phyloP scores from a whole-genome alignment of 2,329 filamentous ascomycete genomes.

The Lecanicillium sp. region DNA sequence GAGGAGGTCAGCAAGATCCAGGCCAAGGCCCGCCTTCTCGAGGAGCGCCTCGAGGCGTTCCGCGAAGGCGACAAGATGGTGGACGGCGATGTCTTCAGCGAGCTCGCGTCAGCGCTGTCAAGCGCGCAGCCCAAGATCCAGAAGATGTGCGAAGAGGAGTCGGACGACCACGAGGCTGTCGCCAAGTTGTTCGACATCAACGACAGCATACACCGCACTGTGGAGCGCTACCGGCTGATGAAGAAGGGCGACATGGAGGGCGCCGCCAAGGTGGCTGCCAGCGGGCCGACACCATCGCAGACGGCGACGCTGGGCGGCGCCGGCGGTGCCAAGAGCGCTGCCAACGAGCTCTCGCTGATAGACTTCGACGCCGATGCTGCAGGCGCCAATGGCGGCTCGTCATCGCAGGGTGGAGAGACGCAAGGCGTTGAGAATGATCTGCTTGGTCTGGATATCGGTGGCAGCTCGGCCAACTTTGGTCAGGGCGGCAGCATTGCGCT shows the following conservation, averaged over 20 bases:
- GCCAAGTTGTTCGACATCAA: slow-evolving; percentile 95
- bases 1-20: slow-evolving; percentile 94
- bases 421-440: slow-evolving; percentile 76
- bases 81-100: slow-evolving; percentile 65
- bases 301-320: slow-evolving; percentile 47
- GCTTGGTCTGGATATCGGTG: slow-evolving; percentile 76
- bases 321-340: slow-evolving; percentile 27
- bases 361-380: slow-evolving; percentile 70
- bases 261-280: slow-evolving; percentile 76
- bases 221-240: slow-evolving; percentile 90
- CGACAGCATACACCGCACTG: slow-evolving; percentile 95
- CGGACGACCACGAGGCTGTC: slow-evolving; percentile 91
- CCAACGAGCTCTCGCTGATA: slow-evolving; percentile 81
- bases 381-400: slow-evolving; percentile 44
- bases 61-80: slow-evolving; percentile 72
- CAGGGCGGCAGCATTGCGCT: slow-evolving; percentile 78
- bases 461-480: slow-evolving; percentile 54
- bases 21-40: slow-evolving; percentile 85
- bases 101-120: slow-evolving; percentile 81
- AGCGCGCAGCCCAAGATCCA: slow-evolving; percentile 98
- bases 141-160: slow-evolving; percentile 99
- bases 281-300: slow-evolving; percentile 51
- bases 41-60: slow-evolving; percentile 86
- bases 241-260: slow-evolving; percentile 90
- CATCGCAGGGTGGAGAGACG: slow-evolving; percentile 45